Evolutionary conservation across 176 grass and related monocot genomes (phyloP).

Genomic region (Zizania latifolia): DNA sequence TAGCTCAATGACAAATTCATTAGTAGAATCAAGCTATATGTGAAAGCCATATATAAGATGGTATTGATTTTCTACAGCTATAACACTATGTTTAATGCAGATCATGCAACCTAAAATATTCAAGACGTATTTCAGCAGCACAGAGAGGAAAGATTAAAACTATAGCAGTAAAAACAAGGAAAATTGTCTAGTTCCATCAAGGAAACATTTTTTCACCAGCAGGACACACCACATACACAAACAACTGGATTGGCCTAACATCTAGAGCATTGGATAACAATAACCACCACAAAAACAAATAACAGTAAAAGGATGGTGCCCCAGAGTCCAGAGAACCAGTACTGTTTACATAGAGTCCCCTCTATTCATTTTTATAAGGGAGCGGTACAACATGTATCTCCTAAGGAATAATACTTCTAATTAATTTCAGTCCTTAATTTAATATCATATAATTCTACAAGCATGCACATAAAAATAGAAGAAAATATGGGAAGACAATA

Average conservation of each 20-base stretch:
- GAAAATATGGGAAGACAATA: too few species aligned
- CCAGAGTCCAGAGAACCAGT: neutral
- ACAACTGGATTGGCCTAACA: neutral
- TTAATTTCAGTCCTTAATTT: too few species aligned
- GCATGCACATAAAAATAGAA: too few species aligned
- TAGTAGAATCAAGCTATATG: neutral
- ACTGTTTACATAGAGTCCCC: neutral
- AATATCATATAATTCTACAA: too few species aligned
- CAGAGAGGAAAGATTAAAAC: neutral
- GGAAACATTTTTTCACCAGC: too few species aligned
- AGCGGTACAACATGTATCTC: too few species aligned
- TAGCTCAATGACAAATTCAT: neutral
- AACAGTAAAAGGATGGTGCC: neutral
- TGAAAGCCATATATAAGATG: constrained; percentile 5
- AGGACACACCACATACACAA: too few species aligned
- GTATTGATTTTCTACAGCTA: neutral
- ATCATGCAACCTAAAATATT: constrained; percentile 9
- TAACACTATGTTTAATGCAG: neutral
- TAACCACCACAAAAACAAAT: neutral
- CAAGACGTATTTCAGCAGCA: neutral
- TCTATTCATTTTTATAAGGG: too few species aligned
- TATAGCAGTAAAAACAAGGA: neutral
- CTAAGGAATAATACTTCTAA: too few species aligned
- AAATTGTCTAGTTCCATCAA: neutral
- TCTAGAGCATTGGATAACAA: neutral